These are phyloP conservation scores for Martiniozyma asiatica DNA, from an alignment of 1,139 yeast species.

Conservation along the genomic window DNA sequence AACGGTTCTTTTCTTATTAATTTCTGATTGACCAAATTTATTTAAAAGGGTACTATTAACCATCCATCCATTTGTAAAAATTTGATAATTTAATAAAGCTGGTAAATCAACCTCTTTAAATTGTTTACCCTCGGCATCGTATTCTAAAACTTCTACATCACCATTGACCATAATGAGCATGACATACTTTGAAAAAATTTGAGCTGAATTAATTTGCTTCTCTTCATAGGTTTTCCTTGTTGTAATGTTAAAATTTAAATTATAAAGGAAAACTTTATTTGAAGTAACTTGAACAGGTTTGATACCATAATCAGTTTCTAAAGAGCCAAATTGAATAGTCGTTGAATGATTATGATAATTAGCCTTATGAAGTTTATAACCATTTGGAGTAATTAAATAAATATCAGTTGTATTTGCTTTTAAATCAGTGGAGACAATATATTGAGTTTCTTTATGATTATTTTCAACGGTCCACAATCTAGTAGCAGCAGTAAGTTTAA, in stretches of 20 bases:
- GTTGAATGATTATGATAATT: conserved; percentile 53
- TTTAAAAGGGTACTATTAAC: conserved; percentile 30
- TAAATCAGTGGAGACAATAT: conserved; percentile 64
- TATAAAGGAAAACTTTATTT: conserved; percentile 51
- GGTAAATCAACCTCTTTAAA: conserved; percentile 18
- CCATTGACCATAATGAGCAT: conserved; percentile 46
- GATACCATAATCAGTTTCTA: conserved; percentile 28
- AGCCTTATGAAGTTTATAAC: conserved; percentile 52
- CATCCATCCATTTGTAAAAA: conserved; percentile 60
- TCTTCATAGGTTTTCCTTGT: conserved; percentile 23
- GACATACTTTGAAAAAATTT: conserved; percentile 37
- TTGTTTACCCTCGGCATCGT: conserved; percentile 17
- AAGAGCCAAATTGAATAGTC: conserved; percentile 48
- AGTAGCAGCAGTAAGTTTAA: conserved; percentile 65
- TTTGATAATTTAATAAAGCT: conserved; percentile 25
- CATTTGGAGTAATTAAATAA: conserved; percentile 49
- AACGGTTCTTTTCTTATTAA: conserved; percentile 13
- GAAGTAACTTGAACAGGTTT: conserved; percentile 68
- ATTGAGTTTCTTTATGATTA: conserved; percentile 31
- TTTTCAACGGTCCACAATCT: conserved; percentile 60
- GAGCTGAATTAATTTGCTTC: conserved; percentile 43
- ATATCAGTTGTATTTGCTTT: conserved; percentile 55
- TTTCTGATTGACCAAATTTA: conserved; percentile 16
- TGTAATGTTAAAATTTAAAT: conserved; percentile 41
- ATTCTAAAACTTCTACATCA: conserved; percentile 36